These are phyloP conservation scores for Fusarium graminum DNA, from an alignment of 2,329 filamentous ascomycete genomes.

Conservation along the genomic window DNA sequence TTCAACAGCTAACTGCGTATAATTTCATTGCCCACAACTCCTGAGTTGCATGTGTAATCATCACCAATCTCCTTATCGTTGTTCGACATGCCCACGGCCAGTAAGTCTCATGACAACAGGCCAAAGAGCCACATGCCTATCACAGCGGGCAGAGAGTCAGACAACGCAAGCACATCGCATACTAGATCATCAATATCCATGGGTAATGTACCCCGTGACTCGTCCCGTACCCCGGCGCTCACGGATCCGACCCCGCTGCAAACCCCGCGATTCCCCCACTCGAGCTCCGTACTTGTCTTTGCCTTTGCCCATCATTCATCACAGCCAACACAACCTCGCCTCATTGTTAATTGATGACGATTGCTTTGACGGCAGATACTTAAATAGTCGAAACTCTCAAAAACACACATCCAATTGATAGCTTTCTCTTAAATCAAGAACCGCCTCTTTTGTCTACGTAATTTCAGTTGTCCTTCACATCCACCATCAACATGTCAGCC, in stretches of 20 bases:
- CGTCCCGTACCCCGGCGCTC: constrained; percentile 21
- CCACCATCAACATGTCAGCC: constrained; percentile 59
- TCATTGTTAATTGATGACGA: constrained; percentile 7
- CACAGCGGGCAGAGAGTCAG: constrained; percentile 2
- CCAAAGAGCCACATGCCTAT: constrained; percentile 21
- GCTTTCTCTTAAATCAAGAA: not conserved
- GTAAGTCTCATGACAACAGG: constrained; percentile 11
- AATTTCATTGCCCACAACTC: no score
- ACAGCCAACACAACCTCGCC: constrained; percentile 15
- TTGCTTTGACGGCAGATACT: constrained; percentile 13
- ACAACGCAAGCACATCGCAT: constrained; percentile 3
- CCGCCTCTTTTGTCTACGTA: constrained; percentile 3
- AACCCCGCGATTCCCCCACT: constrained; percentile 37
- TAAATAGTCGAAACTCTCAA: constrained; percentile 7
- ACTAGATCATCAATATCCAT: constrained; percentile 12
- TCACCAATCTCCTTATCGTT: not conserved
- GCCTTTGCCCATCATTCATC: constrained; percentile 13
- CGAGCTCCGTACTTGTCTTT: constrained; percentile 8
- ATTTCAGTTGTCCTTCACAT: constrained; percentile 10
- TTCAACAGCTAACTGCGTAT: no score
- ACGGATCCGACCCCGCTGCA: constrained; percentile 23
- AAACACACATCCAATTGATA: constrained; percentile 1
- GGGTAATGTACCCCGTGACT: constrained; percentile 14
- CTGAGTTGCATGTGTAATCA: not conserved
- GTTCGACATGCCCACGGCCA: constrained; percentile 5